These are phyloP conservation scores for Chaetomiaceae sp. DNA, from an alignment of 2,329 filamentous ascomycete genomes.

Conservation along the genomic window DNA sequence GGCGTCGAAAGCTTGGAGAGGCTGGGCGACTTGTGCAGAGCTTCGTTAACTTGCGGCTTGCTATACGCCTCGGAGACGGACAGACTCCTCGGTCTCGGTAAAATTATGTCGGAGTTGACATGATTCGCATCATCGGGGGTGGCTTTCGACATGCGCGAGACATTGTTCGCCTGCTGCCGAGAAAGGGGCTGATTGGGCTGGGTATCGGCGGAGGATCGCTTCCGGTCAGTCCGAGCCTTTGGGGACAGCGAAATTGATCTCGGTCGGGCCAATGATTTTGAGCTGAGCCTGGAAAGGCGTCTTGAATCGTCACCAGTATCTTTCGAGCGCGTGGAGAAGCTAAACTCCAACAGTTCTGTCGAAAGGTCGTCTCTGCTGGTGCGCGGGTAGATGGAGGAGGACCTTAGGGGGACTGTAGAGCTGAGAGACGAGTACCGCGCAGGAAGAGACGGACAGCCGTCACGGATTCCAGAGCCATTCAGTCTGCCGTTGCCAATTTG, in stretches of 20 bases:
- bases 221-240: slow-evolving; percentile 14
- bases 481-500: not conserved
- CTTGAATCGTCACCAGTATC: not conserved
- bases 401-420: slow-evolving; percentile 17
- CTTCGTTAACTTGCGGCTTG: not conserved
- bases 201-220: slow-evolving; percentile 16
- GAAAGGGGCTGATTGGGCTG: not conserved
- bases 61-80: not conserved
- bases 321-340: slow-evolving; percentile 14
- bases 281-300: slow-evolving; percentile 15
- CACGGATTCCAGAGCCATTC: not conserved
- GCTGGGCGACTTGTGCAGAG: slow-evolving; percentile 19
- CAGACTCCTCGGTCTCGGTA: slow-evolving; percentile 12
- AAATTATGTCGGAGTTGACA: too few relatives aligned
- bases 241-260: slow-evolving; percentile 20
- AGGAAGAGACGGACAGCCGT: slow-evolving; percentile 7
- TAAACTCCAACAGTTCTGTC: slow-evolving; percentile 22
- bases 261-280: slow-evolving; percentile 12
- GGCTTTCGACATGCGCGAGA: too few relatives aligned
- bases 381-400: slow-evolving; percentile 19
- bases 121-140: too few relatives aligned
- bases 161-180: slow-evolving; percentile 5
- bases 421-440: not conserved
- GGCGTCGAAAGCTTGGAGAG: slow-evolving; percentile 26
- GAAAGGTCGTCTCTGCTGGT: slow-evolving; percentile 10